Evolutionary conservation across 1,139 yeast genomes (phyloP).

Genomic region (Diutina rugosa): DNA sequence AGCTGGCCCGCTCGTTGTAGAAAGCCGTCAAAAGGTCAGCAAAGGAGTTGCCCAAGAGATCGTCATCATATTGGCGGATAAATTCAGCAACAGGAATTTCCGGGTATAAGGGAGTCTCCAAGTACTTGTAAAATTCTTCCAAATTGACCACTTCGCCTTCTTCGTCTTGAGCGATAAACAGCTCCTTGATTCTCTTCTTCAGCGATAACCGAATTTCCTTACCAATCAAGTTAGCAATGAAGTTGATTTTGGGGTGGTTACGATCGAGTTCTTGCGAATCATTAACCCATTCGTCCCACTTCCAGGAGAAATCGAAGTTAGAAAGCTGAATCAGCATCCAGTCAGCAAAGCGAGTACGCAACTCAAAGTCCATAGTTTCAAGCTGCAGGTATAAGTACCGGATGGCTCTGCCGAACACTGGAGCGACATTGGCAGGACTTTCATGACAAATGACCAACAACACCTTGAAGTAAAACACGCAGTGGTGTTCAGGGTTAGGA

Average conservation of each 20-base stretch:
- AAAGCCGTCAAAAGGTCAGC: conserved; percentile 9
- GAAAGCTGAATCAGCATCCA: conserved; percentile 94
- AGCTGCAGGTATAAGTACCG: conserved; percentile 67
- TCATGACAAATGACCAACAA: conserved; percentile 79
- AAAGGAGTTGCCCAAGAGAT: conserved; percentile 23
- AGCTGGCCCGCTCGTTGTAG: conserved; percentile 18
- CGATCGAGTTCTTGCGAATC: conserved; percentile 30
- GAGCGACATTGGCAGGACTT: conserved; percentile 87
- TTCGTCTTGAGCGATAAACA: conserved; percentile 44
- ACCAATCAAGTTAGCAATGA: conserved; percentile 66
- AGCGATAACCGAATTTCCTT: conserved; percentile 74
- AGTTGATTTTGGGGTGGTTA: conserved; percentile 63
- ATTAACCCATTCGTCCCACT: conserved; percentile 89
- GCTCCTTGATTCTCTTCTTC: conserved; percentile 56
- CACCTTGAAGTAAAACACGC: conserved; percentile 76
- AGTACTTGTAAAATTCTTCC: conserved; percentile 51
- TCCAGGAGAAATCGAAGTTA: conserved; percentile 93
- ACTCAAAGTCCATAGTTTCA: conserved; percentile 61
- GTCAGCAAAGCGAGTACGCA: conserved; percentile 61
- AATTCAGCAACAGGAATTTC: conserved; percentile 11
- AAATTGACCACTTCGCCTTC: conserved; percentile 14
- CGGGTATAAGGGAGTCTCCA: conserved; percentile 31
- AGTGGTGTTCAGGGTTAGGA: conserved; percentile 54
- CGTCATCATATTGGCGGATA: conserved; percentile 21
- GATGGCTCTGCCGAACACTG: conserved; percentile 89